Percentiles rank a stretch among this genome's conserved stretches.
phyloP scores from a whole-genome alignment of 352 stramenopile species.

The Aphanomyces stellatus region DNA sequence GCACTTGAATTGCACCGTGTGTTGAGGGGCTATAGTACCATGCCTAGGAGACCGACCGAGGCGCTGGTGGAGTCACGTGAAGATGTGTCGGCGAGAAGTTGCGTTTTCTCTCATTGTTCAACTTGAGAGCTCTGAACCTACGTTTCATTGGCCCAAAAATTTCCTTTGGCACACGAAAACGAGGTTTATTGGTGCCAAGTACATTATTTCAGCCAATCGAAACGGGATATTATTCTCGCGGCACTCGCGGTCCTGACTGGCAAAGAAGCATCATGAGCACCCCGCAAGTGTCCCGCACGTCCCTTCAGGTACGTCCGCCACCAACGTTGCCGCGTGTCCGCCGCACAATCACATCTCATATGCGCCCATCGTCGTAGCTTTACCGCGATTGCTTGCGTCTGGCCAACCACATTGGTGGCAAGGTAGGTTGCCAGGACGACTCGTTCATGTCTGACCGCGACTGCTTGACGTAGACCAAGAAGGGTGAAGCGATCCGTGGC shows the following conservation, averaged over 20 bases:
- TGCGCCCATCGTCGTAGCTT: too few species aligned
- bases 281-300: slow-evolving; percentile 9
- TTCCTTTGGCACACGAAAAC: too few species aligned
- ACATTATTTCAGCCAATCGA: slow-evolving; percentile 3
- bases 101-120: too few species aligned
- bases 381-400: slow-evolving; percentile 80
- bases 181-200: not conserved
- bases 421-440: slow-evolving; percentile 29
- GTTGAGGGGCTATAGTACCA: too few species aligned
- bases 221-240: not conserved
- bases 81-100: too few species aligned
- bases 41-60: too few species aligned
- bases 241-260: not conserved
- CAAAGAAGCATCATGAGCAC: not conserved
- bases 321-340: not conserved
- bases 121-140: too few species aligned
- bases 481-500: slow-evolving; percentile 60
- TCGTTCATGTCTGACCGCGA: not conserved
- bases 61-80: too few species aligned
- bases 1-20: too few species aligned
- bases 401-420: slow-evolving; percentile 81
- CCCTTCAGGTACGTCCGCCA: not conserved
- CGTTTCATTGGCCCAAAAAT: too few species aligned
- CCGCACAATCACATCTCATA: not conserved
- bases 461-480: slow-evolving; percentile 54